Base-by-base conservation (phyloP, 129 eudicot genomes). In the Silybum marianum region DNA sequence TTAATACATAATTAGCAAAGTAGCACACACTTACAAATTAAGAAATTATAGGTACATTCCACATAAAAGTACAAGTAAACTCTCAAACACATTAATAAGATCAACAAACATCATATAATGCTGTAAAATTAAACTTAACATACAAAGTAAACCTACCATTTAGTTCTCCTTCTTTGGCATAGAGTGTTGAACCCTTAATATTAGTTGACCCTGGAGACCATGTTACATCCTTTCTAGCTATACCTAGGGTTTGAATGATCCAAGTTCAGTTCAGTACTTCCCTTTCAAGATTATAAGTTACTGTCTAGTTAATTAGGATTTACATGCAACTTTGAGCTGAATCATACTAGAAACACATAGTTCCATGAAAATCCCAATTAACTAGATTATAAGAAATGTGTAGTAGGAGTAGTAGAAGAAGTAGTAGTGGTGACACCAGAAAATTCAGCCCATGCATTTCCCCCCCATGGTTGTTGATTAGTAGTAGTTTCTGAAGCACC, bases 391-490 rank as follows among this genome's bases (percentile, higher is more conserved):
- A 87, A 39, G 63, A 89, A 86, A 78, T 88, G 91, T 79, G 82
- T 85, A 9, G 96, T 83, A 77, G 91, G 81, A 68, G 96, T 72
- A 68, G 89, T 78, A 72, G 86, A 82, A 67, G 76, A 83, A 77
- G 78, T 32, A 67, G 42, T 78, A 78, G 44, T 78, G 30, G 72
- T 89, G 28, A 85, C 81, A 73, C 91, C 88, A 13, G 96, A 84
- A 74, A 87, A 88, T 36, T 82, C 90, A 21, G 87, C 82, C 97
- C 97, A 91, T 62, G 90, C 40, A 38, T 76, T 90, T 71, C 83
- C 92, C 32, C 48, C 85, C 95, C 95, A 90, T 62, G 85, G 78
- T 60, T 84, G 95, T 58, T 86, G 77, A 74, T 63, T 73, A 36
- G 63, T 69, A 36, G 48, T 68, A 63, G 69, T 78, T 66, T 86